These are phyloP conservation scores for Septoria petroselini DNA, from an alignment of 2,329 filamentous ascomycete species.

Conservation along the genomic window DNA sequence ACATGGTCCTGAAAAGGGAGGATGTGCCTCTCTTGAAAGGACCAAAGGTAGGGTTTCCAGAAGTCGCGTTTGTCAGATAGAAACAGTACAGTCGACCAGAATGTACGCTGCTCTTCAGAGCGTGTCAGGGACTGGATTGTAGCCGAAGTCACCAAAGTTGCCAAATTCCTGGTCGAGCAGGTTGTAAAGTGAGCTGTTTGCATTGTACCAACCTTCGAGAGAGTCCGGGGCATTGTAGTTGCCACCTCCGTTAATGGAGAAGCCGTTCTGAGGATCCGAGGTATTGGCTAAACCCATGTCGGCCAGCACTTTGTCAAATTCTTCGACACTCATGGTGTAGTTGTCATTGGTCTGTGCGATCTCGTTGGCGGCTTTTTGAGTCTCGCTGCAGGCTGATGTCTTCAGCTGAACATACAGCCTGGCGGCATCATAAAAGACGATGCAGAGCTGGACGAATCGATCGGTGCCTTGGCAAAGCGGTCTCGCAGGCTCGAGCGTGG, in stretches of 20 bases:
- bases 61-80: background rate
- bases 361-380: too few relatives aligned
- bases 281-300: background rate
- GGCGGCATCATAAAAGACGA: slow-evolving; percentile 4
- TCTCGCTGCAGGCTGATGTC: too few relatives aligned
- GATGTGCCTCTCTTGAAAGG: slow-evolving; percentile 2
- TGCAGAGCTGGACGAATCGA: slow-evolving; percentile 4
- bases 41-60: background rate
- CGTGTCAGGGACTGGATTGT: background rate
- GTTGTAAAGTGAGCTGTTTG: slow-evolving; percentile 4
- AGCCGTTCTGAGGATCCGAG: background rate
- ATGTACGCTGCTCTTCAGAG: too few relatives aligned
- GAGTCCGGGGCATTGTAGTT: background rate
- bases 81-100: too few relatives aligned
- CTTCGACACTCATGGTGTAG: slow-evolving; percentile 1
- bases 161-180: slow-evolving; percentile 9
- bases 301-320: slow-evolving; percentile 4
- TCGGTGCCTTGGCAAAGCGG: slow-evolving; percentile 1
- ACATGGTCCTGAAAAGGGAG: slow-evolving; percentile 4
- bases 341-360: too few relatives aligned
- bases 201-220: slow-evolving; percentile 7
- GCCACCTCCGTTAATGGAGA: background rate
- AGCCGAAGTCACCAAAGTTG: background rate
- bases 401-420: slow-evolving; percentile 1
- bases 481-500: background rate